Base-by-base conservation (phyloP, 2,329 filamentous ascomycete species). In the Fusarium vanettenii region DNA sequence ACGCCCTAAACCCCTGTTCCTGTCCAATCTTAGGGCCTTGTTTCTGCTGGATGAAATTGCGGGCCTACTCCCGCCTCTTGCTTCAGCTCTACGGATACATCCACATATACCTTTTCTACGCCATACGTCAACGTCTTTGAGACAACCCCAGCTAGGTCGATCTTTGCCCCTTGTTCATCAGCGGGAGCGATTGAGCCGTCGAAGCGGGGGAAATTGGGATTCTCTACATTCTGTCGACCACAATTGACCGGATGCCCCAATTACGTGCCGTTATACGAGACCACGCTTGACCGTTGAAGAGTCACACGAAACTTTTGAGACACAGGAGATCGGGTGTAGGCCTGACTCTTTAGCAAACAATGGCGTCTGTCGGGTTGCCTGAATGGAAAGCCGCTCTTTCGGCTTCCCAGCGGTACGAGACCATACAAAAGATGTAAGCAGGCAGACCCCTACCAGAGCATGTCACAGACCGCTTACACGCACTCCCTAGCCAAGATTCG, bases 351-450 rank as follows among this genome's bases (percentile, higher is more conserved):
- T 16, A 61, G 59, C 25, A 13, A 25, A 60, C 57, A 37, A 62
- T 76, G 71, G 60, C 75, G 27, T 74, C 67, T n/a, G 61, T 75
- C 18, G 22, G 70, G 13, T 27, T 70, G 22, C 67, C 71, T 4
- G 80, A 81, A 37, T 92, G 91, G 91, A 88, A 85, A 76, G 79
- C 80, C 25, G 81, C 82, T 4, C 81, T 93, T 67, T 87, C 88
- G 11, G 91, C 91, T 39, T 86, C 88, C 14, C 88, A 91, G 63
- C 87, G 92, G 66, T 90, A 92, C 80, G 87, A 89, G 65, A 89
- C 87, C 68, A 91, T 94, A 60, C 87, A 92, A 74, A 88, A 85
- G 67, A 80, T 84, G 83, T 83, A 76, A 71, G 75, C 35, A 33
- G 7, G 35, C 39, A 39, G 25, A 60, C 45, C 25, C 45, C 56